Evolutionary conservation across 75 land plant genomes (phyloP).

Genomic region (Gnetum montanum): DNA sequence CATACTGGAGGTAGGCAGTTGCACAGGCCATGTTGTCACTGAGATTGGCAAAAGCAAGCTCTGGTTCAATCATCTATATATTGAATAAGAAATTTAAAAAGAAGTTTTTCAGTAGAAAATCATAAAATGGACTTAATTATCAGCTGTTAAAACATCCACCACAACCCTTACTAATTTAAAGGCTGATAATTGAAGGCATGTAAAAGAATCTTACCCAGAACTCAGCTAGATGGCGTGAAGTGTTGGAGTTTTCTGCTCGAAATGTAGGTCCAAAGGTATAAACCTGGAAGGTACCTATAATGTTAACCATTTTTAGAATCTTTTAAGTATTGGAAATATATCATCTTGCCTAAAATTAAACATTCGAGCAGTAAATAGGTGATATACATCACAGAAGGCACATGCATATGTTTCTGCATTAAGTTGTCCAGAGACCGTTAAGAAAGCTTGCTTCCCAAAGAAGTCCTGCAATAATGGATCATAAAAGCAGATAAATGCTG

Average conservation of each 20-base stretch:
- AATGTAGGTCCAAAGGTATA: conserved; percentile 99
- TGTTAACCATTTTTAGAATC: too few relatives aligned
- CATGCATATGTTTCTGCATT: conserved; percentile 94
- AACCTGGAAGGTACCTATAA: conserved; percentile 37
- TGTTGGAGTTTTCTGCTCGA: conserved; percentile 93
- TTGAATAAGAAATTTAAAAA: conserved; percentile 2
- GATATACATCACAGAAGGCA: conserved; percentile 79
- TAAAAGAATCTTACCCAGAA: conserved; percentile 66
- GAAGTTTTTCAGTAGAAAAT: background rate
- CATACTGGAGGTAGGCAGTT: conserved; percentile 97
- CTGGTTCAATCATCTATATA: conserved; percentile 99
- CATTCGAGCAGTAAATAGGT: too few relatives aligned
- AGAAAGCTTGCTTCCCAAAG: conserved; percentile 89
- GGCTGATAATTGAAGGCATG: too few relatives aligned
- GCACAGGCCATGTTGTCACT: conserved; percentile 99
- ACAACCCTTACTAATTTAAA: too few relatives aligned
- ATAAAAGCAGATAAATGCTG: background rate
- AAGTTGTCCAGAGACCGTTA: conserved; percentile 99
- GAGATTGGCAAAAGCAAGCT: conserved; percentile 94
- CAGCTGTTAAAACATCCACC: background rate
- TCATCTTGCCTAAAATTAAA: too few relatives aligned
- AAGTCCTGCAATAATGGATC: conserved; percentile 71
- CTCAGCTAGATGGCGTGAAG: conserved; percentile 88
- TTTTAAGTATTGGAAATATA: too few relatives aligned
- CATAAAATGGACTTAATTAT: too few relatives aligned